Percentiles rank a stretch among this genome's conserved stretches.
phyloP scores from a whole-genome alignment of 148 eudicot genomes.

The Bassia scoparia region DNA sequence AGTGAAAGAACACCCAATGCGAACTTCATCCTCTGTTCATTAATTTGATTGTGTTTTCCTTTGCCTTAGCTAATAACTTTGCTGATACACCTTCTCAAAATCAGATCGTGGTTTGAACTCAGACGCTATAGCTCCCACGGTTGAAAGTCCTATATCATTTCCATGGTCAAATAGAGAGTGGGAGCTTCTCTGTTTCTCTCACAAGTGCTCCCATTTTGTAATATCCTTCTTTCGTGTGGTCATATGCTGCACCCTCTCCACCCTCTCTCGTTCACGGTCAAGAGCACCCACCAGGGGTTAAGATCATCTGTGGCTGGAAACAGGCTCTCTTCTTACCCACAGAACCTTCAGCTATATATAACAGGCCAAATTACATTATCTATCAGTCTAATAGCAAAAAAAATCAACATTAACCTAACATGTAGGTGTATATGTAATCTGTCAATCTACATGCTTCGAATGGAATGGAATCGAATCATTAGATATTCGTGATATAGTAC shows the following conservation, averaged over 20 bases:
- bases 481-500: too few species aligned
- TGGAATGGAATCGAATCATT: too few species aligned
- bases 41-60: slow-evolving; percentile 59
- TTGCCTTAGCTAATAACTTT: slow-evolving; percentile 66
- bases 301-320: too few species aligned
- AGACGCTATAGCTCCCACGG: slow-evolving; percentile 90
- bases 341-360: too few species aligned
- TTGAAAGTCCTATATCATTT: slow-evolving; percentile 52
- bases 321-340: too few species aligned
- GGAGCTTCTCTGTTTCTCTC: slow-evolving; percentile 82
- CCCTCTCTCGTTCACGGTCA: slow-evolving; percentile 56
- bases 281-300: too few species aligned
- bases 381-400: too few species aligned
- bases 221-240: slow-evolving; percentile 51
- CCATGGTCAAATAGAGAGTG: slow-evolving; percentile 62
- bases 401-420: too few species aligned
- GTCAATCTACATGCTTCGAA: too few species aligned
- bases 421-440: too few species aligned
- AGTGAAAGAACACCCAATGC: slow-evolving; percentile 77
- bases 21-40: slow-evolving; percentile 65
- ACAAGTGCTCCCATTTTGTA: slow-evolving; percentile 69
- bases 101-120: slow-evolving; percentile 84
- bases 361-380: too few species aligned
- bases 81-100: slow-evolving; percentile 65
- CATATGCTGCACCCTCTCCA: slow-evolving; percentile 74